Percentiles rank a stretch among this genome's conserved stretches.
Evolutionary conservation across 345 rosid genomes (phyloP).

Genomic region (Microcos paniculata): DNA sequence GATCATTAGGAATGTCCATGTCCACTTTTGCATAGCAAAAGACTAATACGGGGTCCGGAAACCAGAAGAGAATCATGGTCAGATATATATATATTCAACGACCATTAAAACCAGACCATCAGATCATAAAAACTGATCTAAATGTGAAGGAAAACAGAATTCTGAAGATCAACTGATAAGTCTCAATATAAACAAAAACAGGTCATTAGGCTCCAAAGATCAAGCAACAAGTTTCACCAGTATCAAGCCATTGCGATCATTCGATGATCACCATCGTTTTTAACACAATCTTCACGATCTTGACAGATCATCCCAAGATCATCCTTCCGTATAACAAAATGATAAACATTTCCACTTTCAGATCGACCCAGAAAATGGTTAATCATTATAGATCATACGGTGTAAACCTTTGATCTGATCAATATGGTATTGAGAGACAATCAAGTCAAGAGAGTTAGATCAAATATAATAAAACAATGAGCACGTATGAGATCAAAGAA

Average conservation of each 20-base stretch:
- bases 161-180: background rate
- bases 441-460: background rate
- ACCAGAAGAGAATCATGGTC: background rate
- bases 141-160: background rate
- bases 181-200: background rate
- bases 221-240: background rate
- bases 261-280: background rate
- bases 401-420: constrained; percentile 7
- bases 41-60: background rate
- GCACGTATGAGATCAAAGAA: background rate
- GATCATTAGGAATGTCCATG: background rate
- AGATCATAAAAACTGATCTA: constrained; percentile 1
- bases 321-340: background rate
- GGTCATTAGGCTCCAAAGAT: background rate
- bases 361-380: background rate
- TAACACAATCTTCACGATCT: background rate
- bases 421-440: background rate
- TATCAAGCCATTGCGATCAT: background rate
- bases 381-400: background rate
- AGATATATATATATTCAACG: too few species aligned
- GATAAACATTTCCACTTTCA: background rate
- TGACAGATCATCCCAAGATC: constrained; percentile 6
- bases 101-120: background rate
- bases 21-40: background rate
- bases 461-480: background rate